Base-by-base conservation (phyloP, 2,329 filamentous ascomycete genomes). In the Pleurostoma richardsiae region DNA sequence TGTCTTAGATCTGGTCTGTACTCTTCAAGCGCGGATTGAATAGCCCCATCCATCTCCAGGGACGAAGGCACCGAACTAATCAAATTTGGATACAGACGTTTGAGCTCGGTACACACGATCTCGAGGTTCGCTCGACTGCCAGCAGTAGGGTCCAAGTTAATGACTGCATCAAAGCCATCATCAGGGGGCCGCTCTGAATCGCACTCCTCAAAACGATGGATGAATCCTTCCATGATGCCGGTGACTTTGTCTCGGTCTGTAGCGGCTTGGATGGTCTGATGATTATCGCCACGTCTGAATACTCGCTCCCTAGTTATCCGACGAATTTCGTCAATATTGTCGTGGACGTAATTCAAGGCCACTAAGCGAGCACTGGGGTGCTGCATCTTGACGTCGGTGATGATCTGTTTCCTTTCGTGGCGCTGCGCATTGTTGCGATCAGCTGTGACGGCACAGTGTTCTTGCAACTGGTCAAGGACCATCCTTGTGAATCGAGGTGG, bases 391-490 rank as follows among this genome's bases (percentile, higher is more conserved):
- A 96, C 75, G 58, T 97, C 94, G 1, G 79, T 80, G 53, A 97
- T 85, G 8, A 99, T 76, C 67, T 99, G 94, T 58, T 86, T 80
- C 50, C 94, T 83, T 69, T 99, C 94, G 43, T 90, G 88, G 54
- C 76, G 85, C 65, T 91, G 85, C 43, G 96, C 90, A 61, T 96
- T 99, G 67, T 99, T 99, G 26, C 94, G 82, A 66, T 99, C 94
- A 3, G 94, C 90, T 58, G 95, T 82, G 45, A 96, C 90, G 1
- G 84, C 92, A 1, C 83, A 77, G 41, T 83, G 73, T 0, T 77
- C 71, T 27, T 79, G 70, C 30, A 96, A 74, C 45, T 81, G 66
- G 28, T 83, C 77, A 44, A 85, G 76, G 38, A 95, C 75, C 33
- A 81, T 80, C 43, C 82, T 77, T 1, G 86, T 87, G 63, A 99